These are phyloP conservation scores for Sechiopsis laciniata DNA, from an alignment of 306 rosid genomes.

Conservation along the genomic window DNA sequence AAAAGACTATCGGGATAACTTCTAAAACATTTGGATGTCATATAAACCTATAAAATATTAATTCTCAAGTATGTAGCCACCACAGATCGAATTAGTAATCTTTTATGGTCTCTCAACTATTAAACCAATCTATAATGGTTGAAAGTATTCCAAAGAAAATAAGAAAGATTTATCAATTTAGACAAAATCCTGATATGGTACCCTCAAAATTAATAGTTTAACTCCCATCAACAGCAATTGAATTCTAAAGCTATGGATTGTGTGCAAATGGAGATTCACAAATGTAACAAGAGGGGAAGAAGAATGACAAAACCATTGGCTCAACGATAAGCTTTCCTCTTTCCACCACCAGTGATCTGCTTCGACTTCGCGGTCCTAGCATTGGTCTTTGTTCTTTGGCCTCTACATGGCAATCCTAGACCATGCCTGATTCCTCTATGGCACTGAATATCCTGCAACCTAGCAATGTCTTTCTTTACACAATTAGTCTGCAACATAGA, in stretches of 20 bases:
- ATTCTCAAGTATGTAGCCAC: too few species aligned
- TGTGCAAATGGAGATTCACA: conserved; percentile 1
- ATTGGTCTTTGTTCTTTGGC: conserved; percentile 60
- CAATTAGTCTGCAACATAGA: conserved; percentile 32
- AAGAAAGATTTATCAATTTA: background rate
- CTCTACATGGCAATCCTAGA: conserved; percentile 51
- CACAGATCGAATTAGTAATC: too few species aligned
- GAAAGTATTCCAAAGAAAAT: too few species aligned
- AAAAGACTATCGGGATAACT: background rate
- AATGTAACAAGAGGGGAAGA: conserved; percentile 1
- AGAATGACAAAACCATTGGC: background rate
- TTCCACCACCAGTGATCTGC: conserved; percentile 25
- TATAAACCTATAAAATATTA: too few species aligned
- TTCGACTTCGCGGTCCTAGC: conserved; percentile 51
- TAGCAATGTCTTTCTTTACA: conserved; percentile 42
- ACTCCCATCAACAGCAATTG: background rate
- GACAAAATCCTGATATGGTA: background rate
- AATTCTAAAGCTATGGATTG: background rate
- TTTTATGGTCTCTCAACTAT: too few species aligned
- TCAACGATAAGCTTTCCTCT: conserved; percentile 17
- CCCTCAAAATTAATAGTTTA: background rate
- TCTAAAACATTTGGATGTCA: too few species aligned
- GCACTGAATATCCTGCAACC: conserved; percentile 46
- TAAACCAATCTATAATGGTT: too few species aligned
- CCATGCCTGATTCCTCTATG: conserved; percentile 53